phyloP scores from a whole-genome alignment of 2,329 filamentous ascomycete species.

The Cladophialophora carrionii region DNA sequence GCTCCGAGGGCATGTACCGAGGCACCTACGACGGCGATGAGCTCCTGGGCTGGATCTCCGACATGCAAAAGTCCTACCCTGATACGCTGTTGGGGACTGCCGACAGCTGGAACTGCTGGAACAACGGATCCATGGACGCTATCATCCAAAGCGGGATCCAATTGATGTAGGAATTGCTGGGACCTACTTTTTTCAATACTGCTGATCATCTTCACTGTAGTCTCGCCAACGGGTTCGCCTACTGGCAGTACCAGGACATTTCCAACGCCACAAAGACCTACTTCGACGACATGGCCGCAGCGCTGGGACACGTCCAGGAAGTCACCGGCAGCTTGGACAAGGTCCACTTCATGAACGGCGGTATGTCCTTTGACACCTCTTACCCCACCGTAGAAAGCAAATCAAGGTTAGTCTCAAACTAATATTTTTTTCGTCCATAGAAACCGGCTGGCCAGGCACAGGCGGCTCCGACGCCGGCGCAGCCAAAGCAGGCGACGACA shows the following conservation, averaged over 20 bases:
- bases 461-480: conserved; percentile 64
- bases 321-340: conserved; percentile 58
- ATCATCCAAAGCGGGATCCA: conserved; percentile 64
- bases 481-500: conserved; percentile 62
- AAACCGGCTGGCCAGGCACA: conserved; percentile 39
- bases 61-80: conserved; percentile 61
- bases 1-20: conserved; percentile 71
- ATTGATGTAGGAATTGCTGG: conserved; percentile 44
- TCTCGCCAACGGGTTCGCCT: conserved; percentile 70
- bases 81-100: conserved; percentile 66
- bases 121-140: conserved; percentile 68
- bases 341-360: conserved; percentile 70
- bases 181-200: conserved; percentile 43
- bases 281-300: conserved; percentile 69
- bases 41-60: conserved; percentile 64
- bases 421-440: conserved; percentile 16
- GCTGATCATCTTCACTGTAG: conserved; percentile 34
- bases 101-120: conserved; percentile 73
- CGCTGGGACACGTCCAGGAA: conserved; percentile 64
- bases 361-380: conserved; percentile 51
- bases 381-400: neutral
- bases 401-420: neutral
- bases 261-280: conserved; percentile 64
- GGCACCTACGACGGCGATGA: conserved; percentile 65
- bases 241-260: conserved; percentile 68